A percentile compares a stretch with the other conserved stretches of the same genome.
Evolutionary conservation across 2,329 filamentous ascomycete genomes (phyloP).

Genomic region (Blastomyces parvus): DNA sequence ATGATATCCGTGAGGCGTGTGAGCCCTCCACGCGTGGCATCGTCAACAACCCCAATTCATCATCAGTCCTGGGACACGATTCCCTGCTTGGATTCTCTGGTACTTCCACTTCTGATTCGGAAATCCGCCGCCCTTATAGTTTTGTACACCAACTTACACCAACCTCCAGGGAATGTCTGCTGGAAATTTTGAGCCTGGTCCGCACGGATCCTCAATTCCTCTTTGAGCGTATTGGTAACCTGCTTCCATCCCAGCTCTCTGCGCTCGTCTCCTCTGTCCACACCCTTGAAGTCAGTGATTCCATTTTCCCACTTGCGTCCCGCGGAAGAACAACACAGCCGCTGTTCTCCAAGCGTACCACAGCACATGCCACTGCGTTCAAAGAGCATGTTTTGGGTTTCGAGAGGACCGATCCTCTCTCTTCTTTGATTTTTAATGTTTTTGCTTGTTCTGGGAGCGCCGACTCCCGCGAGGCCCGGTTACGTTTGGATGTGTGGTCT

Average conservation of each 20-base stretch:
- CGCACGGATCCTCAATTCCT: slow-evolving; percentile 82
- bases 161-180: slow-evolving; percentile 62
- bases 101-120: slow-evolving; percentile 29
- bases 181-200: slow-evolving; percentile 71
- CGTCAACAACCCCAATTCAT: neutral
- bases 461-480: slow-evolving; percentile 68
- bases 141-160: slow-evolving; percentile 59
- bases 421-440: slow-evolving; percentile 74
- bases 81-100: slow-evolving; percentile 24
- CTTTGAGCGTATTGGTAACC: slow-evolving; percentile 65
- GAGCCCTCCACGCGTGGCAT: slow-evolving; percentile 20
- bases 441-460: slow-evolving; percentile 79
- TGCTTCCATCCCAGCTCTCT: slow-evolving; percentile 67
- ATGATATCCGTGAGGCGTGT: slow-evolving; percentile 37
- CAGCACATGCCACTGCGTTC: slow-evolving; percentile 47
- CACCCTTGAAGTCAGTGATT: slow-evolving; percentile 70
- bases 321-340: slow-evolving; percentile 42
- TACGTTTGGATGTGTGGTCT: slow-evolving; percentile 79
- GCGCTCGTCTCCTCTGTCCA: slow-evolving; percentile 70
- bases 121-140: slow-evolving; percentile 26
- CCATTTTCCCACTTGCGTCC: slow-evolving; percentile 62
- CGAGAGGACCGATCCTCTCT: slow-evolving; percentile 77
- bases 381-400: slow-evolving; percentile 81
- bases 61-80: slow-evolving; percentile 27
- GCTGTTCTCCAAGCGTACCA: slow-evolving; percentile 39